A percentile compares a stretch with the other conserved stretches of the same genome.
Conservation (phyloP, 1,139 yeast species). For the Arxiozyma bovina region DNA sequence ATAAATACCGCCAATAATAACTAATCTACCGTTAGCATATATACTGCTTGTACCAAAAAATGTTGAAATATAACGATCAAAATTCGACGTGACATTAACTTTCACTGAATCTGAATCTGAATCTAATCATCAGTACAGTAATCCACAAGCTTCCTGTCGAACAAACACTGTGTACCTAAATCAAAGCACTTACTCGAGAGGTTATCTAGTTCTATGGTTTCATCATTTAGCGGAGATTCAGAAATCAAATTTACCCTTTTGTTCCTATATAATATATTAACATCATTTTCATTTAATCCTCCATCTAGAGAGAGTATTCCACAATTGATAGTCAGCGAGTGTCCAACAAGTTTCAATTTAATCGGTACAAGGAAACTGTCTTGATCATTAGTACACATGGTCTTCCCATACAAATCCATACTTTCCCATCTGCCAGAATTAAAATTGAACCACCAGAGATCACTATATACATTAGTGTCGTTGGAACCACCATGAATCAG, state of each 20-base stretch:
- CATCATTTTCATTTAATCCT: constrained; percentile 25
- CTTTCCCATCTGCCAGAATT: constrained; percentile 35
- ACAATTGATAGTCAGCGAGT: constrained; percentile 20
- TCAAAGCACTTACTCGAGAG: constrained; percentile 4
- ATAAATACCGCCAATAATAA: constrained; percentile 19
- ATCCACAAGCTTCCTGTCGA: constrained; percentile 1
- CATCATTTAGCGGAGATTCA: background rate
- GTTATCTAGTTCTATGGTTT: background rate
- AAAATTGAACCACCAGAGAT: constrained; percentile 41
- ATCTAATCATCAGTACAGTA: background rate
- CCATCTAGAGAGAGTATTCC: constrained; percentile 21
- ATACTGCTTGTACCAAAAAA: constrained; percentile 12
- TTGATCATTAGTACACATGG: background rate
- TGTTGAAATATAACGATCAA: background rate
- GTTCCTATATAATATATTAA: constrained; percentile 9
- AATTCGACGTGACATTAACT: background rate
- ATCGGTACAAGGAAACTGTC: constrained; percentile 8
- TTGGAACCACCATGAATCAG: constrained; percentile 42
- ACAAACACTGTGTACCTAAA: constrained; percentile 6
- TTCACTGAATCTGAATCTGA: background rate
- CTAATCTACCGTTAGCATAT: constrained; percentile 12
- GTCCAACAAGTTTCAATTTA: constrained; percentile 23
- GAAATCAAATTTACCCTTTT: background rate
- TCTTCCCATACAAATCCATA: constrained; percentile 19
- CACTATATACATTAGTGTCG: constrained; percentile 35